Conservation (phyloP, 2,329 filamentous ascomycete genomes). For the Trichoderma koningii region DNA sequence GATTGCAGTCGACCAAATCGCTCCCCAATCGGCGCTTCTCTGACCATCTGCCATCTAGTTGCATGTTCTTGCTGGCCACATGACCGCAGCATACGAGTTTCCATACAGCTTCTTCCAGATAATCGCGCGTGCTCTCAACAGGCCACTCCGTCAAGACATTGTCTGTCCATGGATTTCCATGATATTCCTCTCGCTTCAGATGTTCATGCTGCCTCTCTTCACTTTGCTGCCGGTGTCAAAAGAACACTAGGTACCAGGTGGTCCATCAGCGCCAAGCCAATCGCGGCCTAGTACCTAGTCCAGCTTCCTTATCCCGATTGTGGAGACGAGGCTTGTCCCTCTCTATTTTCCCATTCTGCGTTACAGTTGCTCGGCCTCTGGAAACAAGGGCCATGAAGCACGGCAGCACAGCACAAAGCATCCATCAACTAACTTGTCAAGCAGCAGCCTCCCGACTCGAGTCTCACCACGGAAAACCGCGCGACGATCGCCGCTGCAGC, state of each 20-base stretch:
- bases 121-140: no score
- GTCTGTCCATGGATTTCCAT: no score
- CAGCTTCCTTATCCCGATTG: slow-evolving; percentile 6
- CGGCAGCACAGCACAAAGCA: background rate
- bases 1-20: no score
- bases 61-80: no score
- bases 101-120: no score
- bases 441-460: background rate
- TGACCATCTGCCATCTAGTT: no score
- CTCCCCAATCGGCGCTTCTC: no score
- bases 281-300: slow-evolving; percentile 7
- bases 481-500: slow-evolving; percentile 1
- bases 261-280: slow-evolving; percentile 6
- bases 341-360: background rate
- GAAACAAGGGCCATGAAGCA: slow-evolving; percentile 2
- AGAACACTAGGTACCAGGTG: background rate
- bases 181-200: no score
- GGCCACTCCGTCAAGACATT: no score
- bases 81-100: no score
- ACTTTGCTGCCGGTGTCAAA: no score
- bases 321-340: slow-evolving; percentile 11
- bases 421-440: background rate
- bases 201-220: background rate
- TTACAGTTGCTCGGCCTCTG: background rate
- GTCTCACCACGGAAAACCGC: slow-evolving; percentile 15